Percentiles rank a stretch among this genome's conserved stretches.
phyloP scores from a whole-genome alignment of 148 eudicot species.

The Persicaria maculosa region DNA sequence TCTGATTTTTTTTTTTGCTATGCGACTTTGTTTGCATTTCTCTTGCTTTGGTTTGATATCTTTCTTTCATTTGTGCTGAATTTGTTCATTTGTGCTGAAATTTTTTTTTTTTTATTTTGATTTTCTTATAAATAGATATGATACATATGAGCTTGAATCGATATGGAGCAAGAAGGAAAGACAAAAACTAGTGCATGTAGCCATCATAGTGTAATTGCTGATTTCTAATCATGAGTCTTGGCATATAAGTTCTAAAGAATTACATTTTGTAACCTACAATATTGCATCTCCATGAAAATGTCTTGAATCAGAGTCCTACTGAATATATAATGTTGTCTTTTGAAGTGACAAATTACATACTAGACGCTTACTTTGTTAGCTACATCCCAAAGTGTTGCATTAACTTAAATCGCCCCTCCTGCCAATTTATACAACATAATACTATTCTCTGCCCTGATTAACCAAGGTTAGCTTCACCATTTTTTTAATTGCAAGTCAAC shows the following conservation, averaged over 20 bases:
- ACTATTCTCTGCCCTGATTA: neutral
- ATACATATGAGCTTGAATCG: too few species aligned
- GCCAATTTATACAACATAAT: neutral
- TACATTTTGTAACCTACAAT: neutral
- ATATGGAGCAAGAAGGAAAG: too few species aligned
- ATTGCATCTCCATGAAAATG: neutral
- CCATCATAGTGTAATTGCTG: too few species aligned
- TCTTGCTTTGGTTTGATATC: too few species aligned
- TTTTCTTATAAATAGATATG: too few species aligned
- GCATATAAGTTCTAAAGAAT: neutral
- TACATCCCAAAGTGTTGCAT: too few species aligned
- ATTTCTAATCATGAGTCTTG: neutral
- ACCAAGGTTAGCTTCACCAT: neutral
- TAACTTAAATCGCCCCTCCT: neutral
- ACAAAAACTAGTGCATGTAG: too few species aligned
- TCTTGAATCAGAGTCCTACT: neutral
- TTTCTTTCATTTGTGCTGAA: too few species aligned
- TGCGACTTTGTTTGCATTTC: too few species aligned
- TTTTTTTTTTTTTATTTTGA: too few species aligned
- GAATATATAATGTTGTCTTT: neutral
- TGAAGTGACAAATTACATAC: neutral
- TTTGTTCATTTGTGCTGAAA: too few species aligned
- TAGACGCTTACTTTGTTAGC: neutral
- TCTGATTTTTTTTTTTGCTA: too few species aligned
- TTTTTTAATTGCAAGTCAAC: conserved; percentile 1